Percentiles rank a stretch among this genome's conserved stretches.
Evolutionary conservation across 768 basidiomycete species (phyloP).

Genomic region (Cystofilobasidium capitatum): DNA sequence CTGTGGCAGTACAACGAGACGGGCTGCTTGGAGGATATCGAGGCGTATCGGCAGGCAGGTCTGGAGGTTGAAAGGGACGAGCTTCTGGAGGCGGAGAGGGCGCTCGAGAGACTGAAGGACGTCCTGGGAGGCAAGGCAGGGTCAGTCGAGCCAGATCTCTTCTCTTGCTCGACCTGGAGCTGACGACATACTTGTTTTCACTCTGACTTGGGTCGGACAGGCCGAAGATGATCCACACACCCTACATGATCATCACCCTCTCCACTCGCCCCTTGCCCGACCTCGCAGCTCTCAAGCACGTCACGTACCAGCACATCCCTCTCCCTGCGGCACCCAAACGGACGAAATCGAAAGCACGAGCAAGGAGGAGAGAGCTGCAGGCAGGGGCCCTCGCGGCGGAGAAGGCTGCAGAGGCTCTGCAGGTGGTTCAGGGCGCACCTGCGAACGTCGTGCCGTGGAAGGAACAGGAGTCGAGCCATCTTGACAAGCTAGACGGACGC

Average conservation of each 20-base stretch:
- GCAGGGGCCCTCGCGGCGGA: neutral
- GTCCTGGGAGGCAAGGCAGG: neutral
- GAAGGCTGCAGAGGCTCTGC: neutral
- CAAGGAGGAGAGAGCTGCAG: neutral
- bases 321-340: neutral
- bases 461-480: too few relatives aligned
- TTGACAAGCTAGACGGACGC: too few relatives aligned
- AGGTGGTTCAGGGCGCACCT: neutral
- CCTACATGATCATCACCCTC: slow-evolving; percentile 22
- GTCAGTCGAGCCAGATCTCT: neutral
- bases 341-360: neutral
- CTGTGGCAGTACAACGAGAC: slow-evolving; percentile 24
- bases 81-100: slow-evolving; percentile 7
- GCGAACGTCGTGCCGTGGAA: too few relatives aligned
- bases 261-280: slow-evolving; percentile 11
- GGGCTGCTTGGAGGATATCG: neutral
- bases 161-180: neutral
- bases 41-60: neutral
- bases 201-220: neutral
- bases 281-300: neutral
- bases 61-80: neutral
- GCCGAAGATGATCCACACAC: slow-evolving; percentile 20
- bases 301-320: slow-evolving; percentile 11
- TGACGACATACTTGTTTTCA: neutral
- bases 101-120: slow-evolving; percentile 14